Evolutionary conservation across 768 basidiomycete species (phyloP).

Genomic region (Mycena epipterygia): DNA sequence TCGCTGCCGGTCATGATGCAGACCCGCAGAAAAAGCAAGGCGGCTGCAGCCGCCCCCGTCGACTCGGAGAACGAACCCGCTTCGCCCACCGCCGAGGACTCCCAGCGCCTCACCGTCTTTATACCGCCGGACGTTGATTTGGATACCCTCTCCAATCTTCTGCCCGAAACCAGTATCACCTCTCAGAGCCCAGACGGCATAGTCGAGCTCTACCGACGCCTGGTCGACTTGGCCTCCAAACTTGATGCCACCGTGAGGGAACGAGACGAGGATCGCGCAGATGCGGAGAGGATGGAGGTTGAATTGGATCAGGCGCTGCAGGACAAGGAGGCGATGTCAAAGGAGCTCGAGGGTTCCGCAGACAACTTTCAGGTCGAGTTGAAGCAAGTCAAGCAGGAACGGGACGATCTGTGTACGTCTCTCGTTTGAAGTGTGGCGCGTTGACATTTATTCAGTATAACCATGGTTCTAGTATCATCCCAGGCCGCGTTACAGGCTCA

Average conservation of each 20-base stretch:
- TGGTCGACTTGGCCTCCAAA: constrained; percentile 69
- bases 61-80: constrained; percentile 41
- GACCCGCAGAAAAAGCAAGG: constrained; percentile 77
- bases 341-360: constrained; percentile 67
- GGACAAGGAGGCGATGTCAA: constrained; percentile 75
- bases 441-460: constrained; percentile 18
- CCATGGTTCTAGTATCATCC: constrained; percentile 57
- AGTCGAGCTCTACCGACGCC: constrained; percentile 70
- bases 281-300: constrained; percentile 78
- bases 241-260: constrained; percentile 70
- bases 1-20: constrained; percentile 42
- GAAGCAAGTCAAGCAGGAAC: constrained; percentile 67
- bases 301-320: constrained; percentile 89
- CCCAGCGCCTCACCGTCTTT: constrained; percentile 53
- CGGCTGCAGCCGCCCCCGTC: constrained; percentile 57
- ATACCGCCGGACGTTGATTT: constrained; percentile 80
- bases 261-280: constrained; percentile 79
- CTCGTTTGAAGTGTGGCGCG: constrained; percentile 23
- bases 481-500: constrained; percentile 66
- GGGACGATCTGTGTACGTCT: constrained; percentile 73
- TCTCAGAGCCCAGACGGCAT: constrained; percentile 72
- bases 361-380: constrained; percentile 71
- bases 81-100: constrained; percentile 50
- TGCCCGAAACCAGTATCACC: constrained; percentile 73
- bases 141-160: constrained; percentile 67